A percentile compares a stretch with the other conserved stretches of the same genome.
phyloP scores from a whole-genome alignment of 2,329 filamentous ascomycete species.

The Trichoderma afroharzianum region DNA sequence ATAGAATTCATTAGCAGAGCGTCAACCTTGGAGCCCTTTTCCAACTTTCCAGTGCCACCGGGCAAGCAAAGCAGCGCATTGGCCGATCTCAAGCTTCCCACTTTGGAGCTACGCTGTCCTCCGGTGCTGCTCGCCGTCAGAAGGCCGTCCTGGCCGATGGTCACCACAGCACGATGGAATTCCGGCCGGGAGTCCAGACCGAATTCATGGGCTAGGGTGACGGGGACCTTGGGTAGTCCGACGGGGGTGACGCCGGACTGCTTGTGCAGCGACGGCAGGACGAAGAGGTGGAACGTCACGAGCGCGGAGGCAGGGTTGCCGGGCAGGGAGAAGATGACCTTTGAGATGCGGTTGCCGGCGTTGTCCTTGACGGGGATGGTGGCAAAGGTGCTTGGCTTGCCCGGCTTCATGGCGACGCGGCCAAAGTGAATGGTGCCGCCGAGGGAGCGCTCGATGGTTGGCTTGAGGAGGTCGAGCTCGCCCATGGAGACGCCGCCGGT shows the following conservation, averaged over 20 bases:
- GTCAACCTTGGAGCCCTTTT: slow-evolving; percentile 67
- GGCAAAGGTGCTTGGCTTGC: slow-evolving; percentile 95
- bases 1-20: slow-evolving; percentile 71
- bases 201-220: slow-evolving; percentile 69
- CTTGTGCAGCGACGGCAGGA: slow-evolving; percentile 80
- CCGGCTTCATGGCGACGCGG: slow-evolving; percentile 94
- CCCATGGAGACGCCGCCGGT: slow-evolving; percentile 97
- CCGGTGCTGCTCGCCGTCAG: slow-evolving; percentile 80
- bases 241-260: slow-evolving; percentile 63
- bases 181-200: slow-evolving; percentile 75
- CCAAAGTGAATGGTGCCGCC: slow-evolving; percentile 96
- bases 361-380: slow-evolving; percentile 69
- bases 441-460: slow-evolving; percentile 84
- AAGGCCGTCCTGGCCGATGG: slow-evolving; percentile 60
- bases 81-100: slow-evolving; percentile 83
- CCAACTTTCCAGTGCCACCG: slow-evolving; percentile 57
- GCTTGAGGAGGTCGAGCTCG: slow-evolving; percentile 92
- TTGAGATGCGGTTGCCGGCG: slow-evolving; percentile 54
- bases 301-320: slow-evolving; percentile 92
- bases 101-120: slow-evolving; percentile 81
- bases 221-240: slow-evolving; percentile 70
- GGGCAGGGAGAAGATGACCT: slow-evolving; percentile 82
- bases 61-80: slow-evolving; percentile 83
- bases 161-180: slow-evolving; percentile 82
- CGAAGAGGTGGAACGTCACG: slow-evolving; percentile 91